phyloP scores from a whole-genome alignment of 257 asterid genomes.

The Solanum phureja region DNA sequence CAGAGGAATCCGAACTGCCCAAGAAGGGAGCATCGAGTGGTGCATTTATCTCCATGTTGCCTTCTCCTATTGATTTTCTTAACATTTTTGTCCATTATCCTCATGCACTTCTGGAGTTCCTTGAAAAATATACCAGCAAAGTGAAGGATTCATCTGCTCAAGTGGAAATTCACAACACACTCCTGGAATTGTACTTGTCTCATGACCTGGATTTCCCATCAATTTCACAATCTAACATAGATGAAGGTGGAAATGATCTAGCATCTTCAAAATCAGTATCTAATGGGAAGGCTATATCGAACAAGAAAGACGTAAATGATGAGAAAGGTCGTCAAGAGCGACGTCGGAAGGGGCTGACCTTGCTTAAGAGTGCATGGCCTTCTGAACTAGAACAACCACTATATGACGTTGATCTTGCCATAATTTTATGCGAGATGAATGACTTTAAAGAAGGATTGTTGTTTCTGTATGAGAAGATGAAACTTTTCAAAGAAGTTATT shows the following conservation, averaged over 20 bases:
- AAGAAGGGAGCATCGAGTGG: conserved; percentile 40
- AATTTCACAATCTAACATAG: conserved; percentile 37
- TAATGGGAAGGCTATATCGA: conserved; percentile 23
- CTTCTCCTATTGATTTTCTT: conserved; percentile 96
- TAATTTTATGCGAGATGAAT: conserved; percentile 86
- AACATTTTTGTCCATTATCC: conserved; percentile 79
- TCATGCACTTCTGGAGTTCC: conserved; percentile 84
- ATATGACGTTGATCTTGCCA: conserved; percentile 85
- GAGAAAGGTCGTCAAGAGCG: conserved; percentile 60
- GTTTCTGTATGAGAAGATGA: conserved; percentile 83
- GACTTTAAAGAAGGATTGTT: conserved; percentile 68
- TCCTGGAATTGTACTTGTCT: conserved; percentile 77
- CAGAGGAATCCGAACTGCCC: conserved; percentile 66
- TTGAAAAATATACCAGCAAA: conserved; percentile 64
- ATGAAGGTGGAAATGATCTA: conserved; percentile 28
- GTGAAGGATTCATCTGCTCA: conserved; percentile 97
- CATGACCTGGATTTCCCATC: conserved; percentile 74
- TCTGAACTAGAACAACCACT: conserved; percentile 79
- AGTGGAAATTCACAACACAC: conserved; percentile 87
- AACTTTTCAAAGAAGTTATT: conserved; percentile 91
- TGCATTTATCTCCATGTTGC: conserved; percentile 75
- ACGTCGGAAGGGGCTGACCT: conserved; percentile 52
- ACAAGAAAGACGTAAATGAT: conserved; percentile 21
- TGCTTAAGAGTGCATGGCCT: conserved; percentile 92
- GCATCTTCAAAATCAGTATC: conserved; percentile 28